Base-by-base conservation (phyloP, 805 yeast genomes). In the baker's yeast (Saccharomyces cerevisiae) region DNA sequence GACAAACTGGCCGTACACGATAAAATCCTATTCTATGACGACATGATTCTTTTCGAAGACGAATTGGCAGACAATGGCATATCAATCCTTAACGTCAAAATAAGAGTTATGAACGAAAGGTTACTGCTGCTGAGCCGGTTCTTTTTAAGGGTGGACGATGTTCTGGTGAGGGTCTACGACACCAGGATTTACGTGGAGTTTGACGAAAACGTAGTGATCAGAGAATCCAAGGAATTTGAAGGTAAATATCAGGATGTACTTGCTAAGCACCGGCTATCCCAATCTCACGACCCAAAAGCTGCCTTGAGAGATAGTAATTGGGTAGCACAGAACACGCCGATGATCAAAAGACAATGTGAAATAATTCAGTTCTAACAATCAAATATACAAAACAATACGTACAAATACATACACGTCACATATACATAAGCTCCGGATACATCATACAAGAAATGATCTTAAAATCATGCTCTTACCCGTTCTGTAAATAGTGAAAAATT, bases 41-140 rank as follows among this genome's bases (percentile, higher is more conserved):
- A 92, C 62, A 81, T 89, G 75, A 81, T 88, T 6, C 73, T 94
- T 31, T 94, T 81, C 67, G 99, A 94, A 67, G 99, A 94, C 65
- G 99, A 94, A 68, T 75, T 94, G 53, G 98, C 96, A 3, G 99
- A 94, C 68, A 94, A 92, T 68, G 99, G 99, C 6, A 86, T 89
- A 17, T 81, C 95, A 0, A 79, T 88, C 53, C 71, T 88, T 53
- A 82, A 83, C 51, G 83, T 84, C 36, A 91, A 91, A 69, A 80
- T 94, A 22, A 74, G 99, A 57, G 97, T 90, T 3, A 94, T 94
- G 97, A 83, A 83, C 6, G 79, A 84, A 51, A 80, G 96, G 56
- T 66, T 94, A 59, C 72, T 94, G 41, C 61, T 92, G 32, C 73
- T 94, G 48, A 81, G 84, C 50, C 77, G 98, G 48, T 80, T 92